Base-by-base conservation (phyloP, 441 rosid species). In the Populus hybrid region DNA sequence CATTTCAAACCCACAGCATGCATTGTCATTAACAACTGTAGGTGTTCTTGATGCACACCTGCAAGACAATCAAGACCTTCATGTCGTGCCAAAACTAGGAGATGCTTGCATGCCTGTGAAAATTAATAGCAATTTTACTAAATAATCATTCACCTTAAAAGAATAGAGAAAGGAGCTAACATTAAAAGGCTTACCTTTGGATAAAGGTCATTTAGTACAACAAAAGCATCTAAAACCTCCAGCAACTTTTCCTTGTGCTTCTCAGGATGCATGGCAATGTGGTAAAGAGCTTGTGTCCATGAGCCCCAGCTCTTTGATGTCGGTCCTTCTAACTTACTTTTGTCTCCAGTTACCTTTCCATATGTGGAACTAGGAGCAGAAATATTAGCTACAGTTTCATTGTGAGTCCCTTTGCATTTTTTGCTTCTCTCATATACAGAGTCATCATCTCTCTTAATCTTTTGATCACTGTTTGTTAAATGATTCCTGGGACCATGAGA, bases 271-370 rank as follows among this genome's bases (percentile, higher is more conserved):
- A 89, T 86, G 34, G 98, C 93, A 20, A 89, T 88, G 69, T 59
- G 73, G 85, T 90, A 85, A 78, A 95, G 97, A 69, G 95, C 88
- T 76, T 90, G 92, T 76, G 93, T 89, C 97, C 97, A 94, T 5
- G 95, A 88, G 77, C 88, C 84, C 97, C 97, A 91, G 8, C 78
- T 78, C 80, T 88, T 93, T 54, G 85, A 63, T 38, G 54, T n/a
- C 74, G 66, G 81, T 76, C 70, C 83, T 32, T 68, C 77, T 63
- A 77, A 80, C 79, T 80, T 86, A 50, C 76, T 80, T 73, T 61
- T 75, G 75, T 76, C 85, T 40, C 77, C 71, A n/a, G 34, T 76
- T 38, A 66, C 77, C 75, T 70, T 77, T 73, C 78, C 80, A 75
- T 69, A 69, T 79, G 72, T 40, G 40, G 82, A 74, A 59, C 77